A percentile compares a stretch with the other conserved stretches of the same genome.
Conservation (phyloP, 2,329 filamentous ascomycete genomes). For the Fusarium oxysporum region DNA sequence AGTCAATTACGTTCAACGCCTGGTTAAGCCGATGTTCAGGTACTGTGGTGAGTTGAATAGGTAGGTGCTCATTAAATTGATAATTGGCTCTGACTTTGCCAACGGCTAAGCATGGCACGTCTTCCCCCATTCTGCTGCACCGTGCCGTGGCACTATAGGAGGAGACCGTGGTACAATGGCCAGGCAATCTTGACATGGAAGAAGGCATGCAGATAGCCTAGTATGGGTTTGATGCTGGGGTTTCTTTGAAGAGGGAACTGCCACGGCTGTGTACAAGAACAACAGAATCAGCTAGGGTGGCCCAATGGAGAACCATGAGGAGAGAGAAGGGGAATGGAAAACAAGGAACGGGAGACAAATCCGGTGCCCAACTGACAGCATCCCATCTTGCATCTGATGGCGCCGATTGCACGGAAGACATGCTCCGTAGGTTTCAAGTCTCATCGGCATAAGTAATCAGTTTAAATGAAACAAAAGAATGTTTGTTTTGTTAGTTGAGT, state of each 20-base stretch:
- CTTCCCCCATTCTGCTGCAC: constrained; percentile 11
- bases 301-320: constrained; percentile 6
- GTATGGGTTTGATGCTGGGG: constrained; percentile 20
- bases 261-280: background rate
- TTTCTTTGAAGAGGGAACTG: background rate
- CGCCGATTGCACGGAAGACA: constrained; percentile 25
- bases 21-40: background rate
- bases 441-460: background rate
- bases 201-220: constrained; percentile 14
- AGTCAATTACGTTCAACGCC: constrained; percentile 7
- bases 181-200: constrained; percentile 18
- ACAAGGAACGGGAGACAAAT: constrained; percentile 33
- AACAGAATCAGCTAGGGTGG: constrained; percentile 1
- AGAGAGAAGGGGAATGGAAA: constrained; percentile 18
- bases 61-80: background rate
- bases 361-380: constrained; percentile 11
- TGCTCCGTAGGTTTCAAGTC: constrained; percentile 21
- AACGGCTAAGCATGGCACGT: constrained; percentile 20
- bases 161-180: constrained; percentile 5
- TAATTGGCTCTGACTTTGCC: constrained; percentile 4
- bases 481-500: constrained; percentile 5
- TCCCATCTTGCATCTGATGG: constrained; percentile 12
- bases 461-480: constrained; percentile 17
- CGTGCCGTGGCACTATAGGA: constrained; percentile 19
- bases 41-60: background rate